Evolutionary conservation across 352 stramenopile species (phyloP).

Genomic region (Pythium phragmitis): DNA sequence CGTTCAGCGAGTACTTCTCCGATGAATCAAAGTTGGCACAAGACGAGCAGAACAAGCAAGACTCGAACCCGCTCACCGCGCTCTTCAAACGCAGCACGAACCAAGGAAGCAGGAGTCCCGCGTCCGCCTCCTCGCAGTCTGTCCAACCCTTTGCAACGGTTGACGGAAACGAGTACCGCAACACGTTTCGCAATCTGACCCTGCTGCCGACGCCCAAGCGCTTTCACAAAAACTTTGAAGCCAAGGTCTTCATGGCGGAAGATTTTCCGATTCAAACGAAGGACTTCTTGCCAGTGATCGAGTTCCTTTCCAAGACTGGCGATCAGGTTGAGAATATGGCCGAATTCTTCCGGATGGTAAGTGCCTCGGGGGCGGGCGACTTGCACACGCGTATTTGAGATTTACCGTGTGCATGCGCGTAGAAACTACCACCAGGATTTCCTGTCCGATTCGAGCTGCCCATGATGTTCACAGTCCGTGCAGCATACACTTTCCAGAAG

Average conservation of each 20-base stretch:
- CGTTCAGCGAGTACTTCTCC: slow-evolving; percentile 71
- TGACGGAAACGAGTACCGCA: slow-evolving; percentile 29
- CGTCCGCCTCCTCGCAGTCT: neutral
- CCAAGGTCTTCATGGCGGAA: slow-evolving; percentile 76
- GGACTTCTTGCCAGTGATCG: slow-evolving; percentile 75
- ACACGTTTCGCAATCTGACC: slow-evolving; percentile 68
- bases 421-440: slow-evolving; percentile 82
- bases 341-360: slow-evolving; percentile 85
- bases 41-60: slow-evolving; percentile 18
- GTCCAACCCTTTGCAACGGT: slow-evolving; percentile 5
- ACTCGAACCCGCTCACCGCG: slow-evolving; percentile 35
- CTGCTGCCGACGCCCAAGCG: slow-evolving; percentile 42
- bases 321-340: slow-evolving; percentile 78
- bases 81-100: slow-evolving; percentile 49
- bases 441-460: slow-evolving; percentile 80
- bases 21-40: neutral
- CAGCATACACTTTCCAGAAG: slow-evolving; percentile 83
- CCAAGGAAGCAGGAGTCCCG: neutral
- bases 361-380: slow-evolving; percentile 3
- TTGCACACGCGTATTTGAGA: neutral
- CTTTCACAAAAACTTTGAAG: slow-evolving; percentile 70
- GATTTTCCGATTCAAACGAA: slow-evolving; percentile 67
- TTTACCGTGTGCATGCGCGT: neutral
- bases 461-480: slow-evolving; percentile 80
- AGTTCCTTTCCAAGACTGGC: slow-evolving; percentile 73